phyloP scores from a whole-genome alignment of 2,329 filamentous ascomycete genomes.

The Trichophyton benhamiae region DNA sequence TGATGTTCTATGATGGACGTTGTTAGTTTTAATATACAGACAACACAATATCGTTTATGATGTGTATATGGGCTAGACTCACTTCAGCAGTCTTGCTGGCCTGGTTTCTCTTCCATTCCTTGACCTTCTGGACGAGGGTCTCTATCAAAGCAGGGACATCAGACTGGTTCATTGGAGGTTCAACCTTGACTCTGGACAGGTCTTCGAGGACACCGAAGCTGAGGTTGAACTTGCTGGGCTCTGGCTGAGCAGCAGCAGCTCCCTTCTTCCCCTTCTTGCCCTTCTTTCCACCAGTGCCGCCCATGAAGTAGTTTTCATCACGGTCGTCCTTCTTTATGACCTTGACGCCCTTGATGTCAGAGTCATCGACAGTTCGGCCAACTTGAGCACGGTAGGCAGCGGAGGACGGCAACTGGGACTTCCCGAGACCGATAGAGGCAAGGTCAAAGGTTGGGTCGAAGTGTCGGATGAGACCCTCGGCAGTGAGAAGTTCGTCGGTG shows the following conservation, averaged over 20 bases:
- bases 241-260: constrained; percentile 38
- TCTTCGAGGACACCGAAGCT: constrained; percentile 88
- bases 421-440: constrained; percentile 43
- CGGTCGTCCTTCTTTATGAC: constrained; percentile 76
- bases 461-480: constrained; percentile 77
- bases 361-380: constrained; percentile 70
- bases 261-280: constrained; percentile 73
- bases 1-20: constrained; percentile 61
- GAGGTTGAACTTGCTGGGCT: constrained; percentile 60
- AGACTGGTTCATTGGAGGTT: constrained; percentile 73
- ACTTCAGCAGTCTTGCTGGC: constrained; percentile 81
- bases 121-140: constrained; percentile 85
- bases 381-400: constrained; percentile 67
- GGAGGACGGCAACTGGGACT: constrained; percentile 36
- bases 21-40: constrained; percentile 6
- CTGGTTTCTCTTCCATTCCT: constrained; percentile 85
- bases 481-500: constrained; percentile 80
- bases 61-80: constrained; percentile 25
- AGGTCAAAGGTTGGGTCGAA: constrained; percentile 75
- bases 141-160: constrained; percentile 70
- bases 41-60: not conserved
- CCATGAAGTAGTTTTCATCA: constrained; percentile 72
- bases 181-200: constrained; percentile 68
- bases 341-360: constrained; percentile 72
- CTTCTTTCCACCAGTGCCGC: constrained; percentile 65